Percentiles rank a stretch among this genome's conserved stretches.
phyloP scores from a whole-genome alignment of 805 yeast species.

The Ogataea populi-albae region DNA sequence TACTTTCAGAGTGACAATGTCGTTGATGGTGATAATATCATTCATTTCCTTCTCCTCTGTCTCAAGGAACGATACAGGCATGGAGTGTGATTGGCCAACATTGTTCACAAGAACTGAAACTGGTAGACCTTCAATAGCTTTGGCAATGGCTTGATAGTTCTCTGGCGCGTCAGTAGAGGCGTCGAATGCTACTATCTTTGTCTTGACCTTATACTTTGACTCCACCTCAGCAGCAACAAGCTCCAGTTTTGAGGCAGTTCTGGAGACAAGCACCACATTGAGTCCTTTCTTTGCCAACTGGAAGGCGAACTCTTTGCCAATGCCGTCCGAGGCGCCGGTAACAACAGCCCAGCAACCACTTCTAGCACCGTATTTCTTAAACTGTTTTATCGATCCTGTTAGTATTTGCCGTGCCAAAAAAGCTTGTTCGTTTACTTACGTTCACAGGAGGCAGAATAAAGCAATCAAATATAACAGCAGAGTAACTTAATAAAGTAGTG shows the following conservation, averaged over 20 bases:
- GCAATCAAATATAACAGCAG: constrained; percentile 56
- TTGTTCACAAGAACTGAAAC: constrained; percentile 82
- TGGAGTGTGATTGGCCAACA: constrained; percentile 91
- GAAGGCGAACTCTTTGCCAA: constrained; percentile 85
- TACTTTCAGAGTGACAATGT: constrained; percentile 75
- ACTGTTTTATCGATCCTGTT: constrained; percentile 19
- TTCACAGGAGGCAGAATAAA: constrained; percentile 61
- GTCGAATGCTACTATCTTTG: constrained; percentile 73
- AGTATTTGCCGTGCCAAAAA: neutral
- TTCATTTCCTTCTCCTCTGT: constrained; percentile 72
- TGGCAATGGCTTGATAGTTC: constrained; percentile 53
- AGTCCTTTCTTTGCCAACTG: constrained; percentile 87
- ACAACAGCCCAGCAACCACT: constrained; percentile 86
- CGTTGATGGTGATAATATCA: constrained; percentile 81
- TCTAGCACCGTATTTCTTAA: constrained; percentile 71
- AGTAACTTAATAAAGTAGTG: constrained; percentile 44
- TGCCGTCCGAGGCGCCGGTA: constrained; percentile 97
- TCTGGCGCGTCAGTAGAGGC: constrained; percentile 59
- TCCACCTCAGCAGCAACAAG: constrained; percentile 61
- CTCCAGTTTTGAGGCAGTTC: constrained; percentile 77
- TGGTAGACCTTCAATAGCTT: constrained; percentile 49
- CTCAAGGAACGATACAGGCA: constrained; percentile 90
- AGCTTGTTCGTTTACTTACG: constrained; percentile 10
- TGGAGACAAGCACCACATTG: constrained; percentile 77
- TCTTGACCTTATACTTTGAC: constrained; percentile 55